Evolutionary conservation across 2,329 filamentous ascomycete species (phyloP), one percentile per base, ranked within the genome.

Genomic region (Leptographium procerum): DNA sequence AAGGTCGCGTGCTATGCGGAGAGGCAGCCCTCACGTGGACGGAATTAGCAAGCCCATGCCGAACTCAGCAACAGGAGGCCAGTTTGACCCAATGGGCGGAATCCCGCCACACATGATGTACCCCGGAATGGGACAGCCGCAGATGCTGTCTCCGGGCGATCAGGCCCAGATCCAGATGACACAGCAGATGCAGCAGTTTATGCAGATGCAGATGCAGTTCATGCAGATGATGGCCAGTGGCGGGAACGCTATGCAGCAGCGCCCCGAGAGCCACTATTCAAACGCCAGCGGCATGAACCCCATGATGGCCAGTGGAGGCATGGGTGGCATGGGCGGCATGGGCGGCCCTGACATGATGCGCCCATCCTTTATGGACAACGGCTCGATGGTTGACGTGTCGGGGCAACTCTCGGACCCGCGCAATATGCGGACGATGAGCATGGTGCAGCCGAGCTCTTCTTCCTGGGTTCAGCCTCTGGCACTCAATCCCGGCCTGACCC

Each of bases 131-230:
- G 67, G 65, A 7, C 59, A 50, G 53, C 62, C 64, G 22, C 66
- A 65, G 24, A 71, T 73, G 69, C 68, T 85, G 51, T 81, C 80
- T 19, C 75, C 84, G 2, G 81, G 81, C 26, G 86, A 90, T 61
- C 86, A 88, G 68, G 85, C 85, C 31, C 88, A 92, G 65, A 79
- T 91, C 48, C 85, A 91, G 64, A 87, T 94, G 79, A 86, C 82
- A 8, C 86, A 90, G 67, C 87, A 91, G 67, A 91, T 92, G 88
- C 81, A 83, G 58, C 86, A 89, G 66, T 91, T 92, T 73, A 91
- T 92, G 87, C 87, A 91, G 68, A 90, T 94, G 86, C 90, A 95
- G 69, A 91, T 95, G 87, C 88, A 95, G 69, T 91, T 91, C 72
- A 92, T 95, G 87, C 87, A 91, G 66, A 87, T 90, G 83, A 88